Evolutionary conservation across 2,329 filamentous ascomycete species (phyloP).

Genomic region (Leptographium lundbergii): DNA sequence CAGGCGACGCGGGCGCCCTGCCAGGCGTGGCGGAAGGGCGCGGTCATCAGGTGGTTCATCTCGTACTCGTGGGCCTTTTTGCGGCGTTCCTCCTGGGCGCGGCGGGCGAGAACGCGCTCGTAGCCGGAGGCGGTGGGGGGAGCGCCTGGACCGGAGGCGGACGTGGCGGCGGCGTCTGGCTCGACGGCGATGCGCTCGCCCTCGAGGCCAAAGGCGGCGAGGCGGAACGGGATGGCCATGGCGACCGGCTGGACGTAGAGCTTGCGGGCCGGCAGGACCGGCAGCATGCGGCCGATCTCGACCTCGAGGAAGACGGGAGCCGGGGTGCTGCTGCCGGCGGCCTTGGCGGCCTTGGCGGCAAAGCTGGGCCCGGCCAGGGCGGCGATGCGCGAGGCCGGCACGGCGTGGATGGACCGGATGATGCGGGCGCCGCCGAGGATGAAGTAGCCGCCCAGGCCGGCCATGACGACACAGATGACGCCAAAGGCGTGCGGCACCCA

Average conservation of each 20-base stretch:
- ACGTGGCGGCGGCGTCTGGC: background rate
- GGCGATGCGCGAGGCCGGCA: conserved; percentile 25
- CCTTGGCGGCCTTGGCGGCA: conserved; percentile 8
- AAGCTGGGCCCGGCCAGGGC: conserved; percentile 6
- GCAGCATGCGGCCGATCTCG: conserved; percentile 34
- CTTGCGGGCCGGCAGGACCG: conserved; percentile 31
- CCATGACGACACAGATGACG: conserved; percentile 46
- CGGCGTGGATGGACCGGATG: conserved; percentile 43
- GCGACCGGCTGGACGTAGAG: conserved; percentile 25
- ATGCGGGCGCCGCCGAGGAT: conserved; percentile 44
- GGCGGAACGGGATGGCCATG: conserved; percentile 23
- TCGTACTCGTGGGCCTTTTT: conserved; percentile 35
- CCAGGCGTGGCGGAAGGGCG: conserved; percentile 40
- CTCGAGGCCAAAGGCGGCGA: conserved; percentile 17
- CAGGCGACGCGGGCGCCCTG: conserved; percentile 29
- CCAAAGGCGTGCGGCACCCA: conserved; percentile 48
- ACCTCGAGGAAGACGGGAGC: conserved; percentile 37
- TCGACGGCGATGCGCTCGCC: conserved; percentile 1
- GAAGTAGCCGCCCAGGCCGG: conserved; percentile 46
- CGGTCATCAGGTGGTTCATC: conserved; percentile 41
- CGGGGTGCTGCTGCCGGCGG: conserved; percentile 3
- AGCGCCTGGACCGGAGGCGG: background rate
- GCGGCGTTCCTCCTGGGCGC: conserved; percentile 24
- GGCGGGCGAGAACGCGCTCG: conserved; percentile 18
- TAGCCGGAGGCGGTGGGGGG: background rate